These are phyloP conservation scores for Paramecium biaurelia DNA, from an alignment of 73 alveolate genomes.

Conservation along the genomic window DNA sequence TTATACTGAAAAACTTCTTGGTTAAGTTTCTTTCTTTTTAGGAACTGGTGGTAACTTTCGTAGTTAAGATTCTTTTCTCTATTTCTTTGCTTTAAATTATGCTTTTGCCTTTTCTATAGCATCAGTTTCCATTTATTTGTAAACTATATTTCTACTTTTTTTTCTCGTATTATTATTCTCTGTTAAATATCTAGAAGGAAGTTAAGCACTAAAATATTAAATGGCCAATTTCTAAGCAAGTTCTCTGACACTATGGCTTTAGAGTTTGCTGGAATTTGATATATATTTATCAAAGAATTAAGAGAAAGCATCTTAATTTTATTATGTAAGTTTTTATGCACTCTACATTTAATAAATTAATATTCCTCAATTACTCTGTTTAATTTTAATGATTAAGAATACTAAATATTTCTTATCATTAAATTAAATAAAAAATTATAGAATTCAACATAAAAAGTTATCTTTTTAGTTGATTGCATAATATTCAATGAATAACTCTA, in stretches of 20 bases:
- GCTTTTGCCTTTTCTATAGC: not conserved
- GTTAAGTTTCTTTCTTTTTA: not conserved
- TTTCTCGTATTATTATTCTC: not conserved
- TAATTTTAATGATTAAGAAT: not conserved
- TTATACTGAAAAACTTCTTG: constrained; percentile 13
- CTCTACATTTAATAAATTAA: not conserved
- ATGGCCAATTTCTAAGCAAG: not conserved
- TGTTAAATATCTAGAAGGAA: not conserved
- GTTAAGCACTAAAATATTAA: not conserved
- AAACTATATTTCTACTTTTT: not conserved
- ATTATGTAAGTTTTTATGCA: not conserved
- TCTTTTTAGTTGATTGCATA: not conserved
- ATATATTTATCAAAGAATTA: constrained; percentile 4
- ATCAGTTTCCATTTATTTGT: not conserved
- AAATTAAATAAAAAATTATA: not conserved
- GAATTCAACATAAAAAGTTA: not conserved
- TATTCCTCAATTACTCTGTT: not conserved
- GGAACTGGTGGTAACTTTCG: not conserved
- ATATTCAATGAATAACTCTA: not conserved
- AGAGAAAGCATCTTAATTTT: constrained; percentile 19
- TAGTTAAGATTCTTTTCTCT: not conserved
- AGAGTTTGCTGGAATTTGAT: not conserved
- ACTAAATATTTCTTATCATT: not conserved
- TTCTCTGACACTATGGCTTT: not conserved
- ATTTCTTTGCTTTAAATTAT: not conserved